Conservation (phyloP, 2,329 filamentous ascomycete species). For the Aspergillus hortae region DNA sequence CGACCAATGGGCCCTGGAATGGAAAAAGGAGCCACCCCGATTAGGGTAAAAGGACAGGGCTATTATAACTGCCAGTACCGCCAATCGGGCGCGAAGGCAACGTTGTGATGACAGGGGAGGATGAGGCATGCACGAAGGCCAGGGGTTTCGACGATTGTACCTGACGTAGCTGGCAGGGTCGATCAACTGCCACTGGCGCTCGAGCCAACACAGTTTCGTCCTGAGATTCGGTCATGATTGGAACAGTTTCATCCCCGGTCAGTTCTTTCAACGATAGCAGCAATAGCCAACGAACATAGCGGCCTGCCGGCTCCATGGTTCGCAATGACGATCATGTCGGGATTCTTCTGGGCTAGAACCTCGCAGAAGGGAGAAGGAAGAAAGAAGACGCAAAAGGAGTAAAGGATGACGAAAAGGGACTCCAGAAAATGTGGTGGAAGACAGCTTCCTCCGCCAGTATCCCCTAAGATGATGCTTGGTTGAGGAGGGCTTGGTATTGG, state of each 20-base stretch:
- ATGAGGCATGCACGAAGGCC: constrained; percentile 20
- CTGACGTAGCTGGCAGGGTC: constrained; percentile 4
- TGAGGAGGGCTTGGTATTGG: constrained; percentile 9
- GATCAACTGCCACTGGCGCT: constrained; percentile 8
- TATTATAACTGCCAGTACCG: neutral
- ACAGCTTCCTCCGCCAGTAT: neutral
- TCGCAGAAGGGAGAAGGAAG: neutral
- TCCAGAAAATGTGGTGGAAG: neutral
- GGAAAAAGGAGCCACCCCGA: neutral
- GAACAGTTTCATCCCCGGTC: constrained; percentile 6
- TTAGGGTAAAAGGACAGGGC: neutral
- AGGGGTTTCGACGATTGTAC: constrained; percentile 15
- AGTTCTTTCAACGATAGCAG: neutral
- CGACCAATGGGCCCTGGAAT: neutral
- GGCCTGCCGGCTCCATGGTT: neutral
- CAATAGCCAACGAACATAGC: neutral
- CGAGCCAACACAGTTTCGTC: constrained; percentile 6
- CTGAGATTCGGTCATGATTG: constrained; percentile 7
- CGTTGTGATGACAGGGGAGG: constrained; percentile 9
- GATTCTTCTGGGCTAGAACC: neutral
- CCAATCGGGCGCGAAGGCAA: constrained; percentile 8
- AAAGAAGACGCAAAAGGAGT: neutral
- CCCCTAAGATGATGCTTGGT: constrained; percentile 10
- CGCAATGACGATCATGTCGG: neutral
- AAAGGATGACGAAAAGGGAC: neutral